Evolutionary conservation across 129 eudicot genomes (phyloP), one percentile per base, ranked within the genome.

Genomic region (Apium graveolens): DNA sequence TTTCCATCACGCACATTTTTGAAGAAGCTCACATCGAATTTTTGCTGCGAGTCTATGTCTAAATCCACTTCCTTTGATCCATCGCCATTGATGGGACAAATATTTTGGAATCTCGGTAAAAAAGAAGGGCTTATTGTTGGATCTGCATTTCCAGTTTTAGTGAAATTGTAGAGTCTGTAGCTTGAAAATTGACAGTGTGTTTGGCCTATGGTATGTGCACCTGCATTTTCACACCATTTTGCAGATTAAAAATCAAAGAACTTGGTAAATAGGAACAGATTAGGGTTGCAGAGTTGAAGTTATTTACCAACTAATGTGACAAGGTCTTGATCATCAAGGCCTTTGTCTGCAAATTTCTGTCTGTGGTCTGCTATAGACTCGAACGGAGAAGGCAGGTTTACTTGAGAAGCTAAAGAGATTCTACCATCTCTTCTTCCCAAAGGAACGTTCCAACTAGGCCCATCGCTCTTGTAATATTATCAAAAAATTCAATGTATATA

Each of bases 401-500:
- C 89, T 17, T 91, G 87, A 65, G 98, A 86, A 13, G 90, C 70
- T 35, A 68, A 79, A 70, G 98, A 90, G 35, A 90, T 80, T 82
- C 90, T 84, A 3, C 98, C 97, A 78, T 93, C 97, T 83, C 88
- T 89, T 79, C 98, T 84, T 38, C 97, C 97, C 0, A 88, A 88
- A 4, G 98, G 98, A 80, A 93, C 95, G n/a, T 69, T 73, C 98
- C 98, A 90, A 31, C 82, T 87, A 66, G 94, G 94, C 5, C 95
- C 98, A 35, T 89, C 89, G 77, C 88, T 89, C 98, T 90, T 66
- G 66, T 13, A 57, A 63, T 45, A 14, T 53, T 26, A 27, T 32
- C 35, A 68, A 20, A 78, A 41, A 39, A 21, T 72, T n/a, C n/a
- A n/a, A n/a, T 39, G 1, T 10, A 5, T 29, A 14, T 14, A 12